Conservation (phyloP, 2,329 filamentous ascomycete species). For the Colletotrichum sp. region DNA sequence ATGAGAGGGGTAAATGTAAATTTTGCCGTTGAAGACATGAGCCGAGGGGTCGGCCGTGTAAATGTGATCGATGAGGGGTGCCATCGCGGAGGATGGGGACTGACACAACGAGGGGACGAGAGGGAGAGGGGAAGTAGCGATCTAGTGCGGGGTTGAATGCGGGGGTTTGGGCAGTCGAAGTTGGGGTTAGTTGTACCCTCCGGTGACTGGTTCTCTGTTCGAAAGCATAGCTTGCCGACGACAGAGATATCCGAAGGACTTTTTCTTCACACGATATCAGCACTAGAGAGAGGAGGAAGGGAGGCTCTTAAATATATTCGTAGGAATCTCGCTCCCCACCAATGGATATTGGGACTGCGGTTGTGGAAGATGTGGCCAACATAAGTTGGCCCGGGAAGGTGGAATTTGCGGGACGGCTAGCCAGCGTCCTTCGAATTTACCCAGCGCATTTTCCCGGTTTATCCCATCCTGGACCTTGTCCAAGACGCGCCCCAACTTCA, state of each 20-base stretch:
- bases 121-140: neutral
- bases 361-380: neutral
- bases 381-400: slow-evolving; percentile 16
- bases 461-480: slow-evolving; percentile 2
- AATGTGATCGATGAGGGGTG: slow-evolving; percentile 73
- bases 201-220: neutral
- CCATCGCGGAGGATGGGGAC: slow-evolving; percentile 33
- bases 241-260: neutral
- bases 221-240: neutral
- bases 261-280: neutral
- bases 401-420: slow-evolving; percentile 19
- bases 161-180: neutral
- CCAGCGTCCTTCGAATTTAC: slow-evolving; percentile 20
- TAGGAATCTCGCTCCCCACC: neutral
- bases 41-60: slow-evolving; percentile 84
- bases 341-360: neutral
- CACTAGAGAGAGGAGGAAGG: neutral
- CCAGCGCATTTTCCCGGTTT: slow-evolving; percentile 24
- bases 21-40: slow-evolving; percentile 75
- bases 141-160: neutral
- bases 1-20: slow-evolving; percentile 84
- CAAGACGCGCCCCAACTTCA: neutral
- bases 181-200: neutral
- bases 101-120: neutral
- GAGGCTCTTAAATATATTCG: neutral